phyloP scores from a whole-genome alignment of 2,329 filamentous ascomycete genomes.

The Sclerotinia minor region DNA sequence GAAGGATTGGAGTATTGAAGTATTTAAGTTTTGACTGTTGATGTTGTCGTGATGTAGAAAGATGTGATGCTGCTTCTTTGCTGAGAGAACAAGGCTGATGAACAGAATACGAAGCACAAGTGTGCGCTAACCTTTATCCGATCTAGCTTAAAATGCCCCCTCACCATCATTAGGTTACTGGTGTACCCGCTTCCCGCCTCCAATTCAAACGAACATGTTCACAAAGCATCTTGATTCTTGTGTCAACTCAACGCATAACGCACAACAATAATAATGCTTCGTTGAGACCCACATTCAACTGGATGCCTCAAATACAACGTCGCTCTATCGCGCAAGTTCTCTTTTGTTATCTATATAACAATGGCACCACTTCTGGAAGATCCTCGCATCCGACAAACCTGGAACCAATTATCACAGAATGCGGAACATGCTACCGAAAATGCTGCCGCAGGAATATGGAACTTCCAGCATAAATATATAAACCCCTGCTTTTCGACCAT shows the following conservation, averaged over 20 bases:
- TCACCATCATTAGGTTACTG: background rate
- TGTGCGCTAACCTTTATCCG: constrained; percentile 1
- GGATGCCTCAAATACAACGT: constrained; percentile 14
- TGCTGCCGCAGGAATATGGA: constrained; percentile 88
- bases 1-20: background rate
- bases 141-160: constrained; percentile 9
- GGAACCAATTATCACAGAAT: constrained; percentile 90
- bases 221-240: constrained; percentile 12
- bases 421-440: constrained; percentile 88
- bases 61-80: background rate
- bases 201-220: constrained; percentile 10
- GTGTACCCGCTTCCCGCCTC: constrained; percentile 5
- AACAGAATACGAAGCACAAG: too few species aligned
- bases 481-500: constrained; percentile 74
- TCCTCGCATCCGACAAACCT: constrained; percentile 85
- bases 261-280: constrained; percentile 23
- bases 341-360: constrained; percentile 6
- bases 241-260: constrained; percentile 18
- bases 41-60: background rate
- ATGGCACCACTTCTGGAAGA: constrained; percentile 62
- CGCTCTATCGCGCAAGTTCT: background rate
- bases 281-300: constrained; percentile 12
- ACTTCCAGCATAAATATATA: constrained; percentile 83
- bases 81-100: background rate
- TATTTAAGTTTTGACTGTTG: background rate